phyloP scores from a whole-genome alignment of 257 asterid species.

The Primulina huaijiensis region DNA sequence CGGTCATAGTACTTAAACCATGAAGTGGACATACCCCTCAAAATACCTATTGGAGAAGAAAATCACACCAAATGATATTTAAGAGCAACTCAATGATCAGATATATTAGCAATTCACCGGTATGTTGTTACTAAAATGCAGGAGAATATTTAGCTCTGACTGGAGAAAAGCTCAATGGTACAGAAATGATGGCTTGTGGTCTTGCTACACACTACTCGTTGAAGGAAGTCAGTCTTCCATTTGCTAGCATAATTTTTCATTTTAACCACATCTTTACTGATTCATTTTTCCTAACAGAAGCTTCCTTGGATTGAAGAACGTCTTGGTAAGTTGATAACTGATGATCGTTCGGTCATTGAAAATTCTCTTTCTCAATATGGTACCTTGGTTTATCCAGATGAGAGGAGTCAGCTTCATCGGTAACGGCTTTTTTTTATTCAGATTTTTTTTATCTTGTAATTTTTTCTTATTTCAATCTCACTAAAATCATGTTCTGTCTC shows the following conservation, averaged over 20 bases:
- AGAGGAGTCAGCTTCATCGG: slow-evolving; percentile 63
- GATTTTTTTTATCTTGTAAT: background rate
- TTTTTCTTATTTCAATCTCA: background rate
- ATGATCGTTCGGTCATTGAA: slow-evolving; percentile 78
- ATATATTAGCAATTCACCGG: too few species aligned
- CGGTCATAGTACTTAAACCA: background rate
- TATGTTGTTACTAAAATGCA: slow-evolving; percentile 28
- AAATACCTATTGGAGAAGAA: background rate
- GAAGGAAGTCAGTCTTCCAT: slow-evolving; percentile 58
- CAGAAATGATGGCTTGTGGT: slow-evolving; percentile 90
- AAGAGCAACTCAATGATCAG: background rate
- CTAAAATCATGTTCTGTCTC: slow-evolving; percentile 3
- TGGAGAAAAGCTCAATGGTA: slow-evolving; percentile 82
- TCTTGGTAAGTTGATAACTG: slow-evolving; percentile 79
- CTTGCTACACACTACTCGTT: slow-evolving; percentile 87
- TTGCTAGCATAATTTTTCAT: background rate
- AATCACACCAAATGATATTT: background rate
- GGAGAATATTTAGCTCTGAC: slow-evolving; percentile 97
- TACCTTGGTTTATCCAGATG: slow-evolving; percentile 81
- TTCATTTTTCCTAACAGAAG: slow-evolving; percentile 47
- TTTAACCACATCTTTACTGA: slow-evolving; percentile 13
- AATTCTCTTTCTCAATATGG: slow-evolving; percentile 86
- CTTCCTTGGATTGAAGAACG: slow-evolving; percentile 95
- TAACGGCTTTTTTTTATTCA: slow-evolving; percentile 35
- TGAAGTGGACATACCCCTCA: background rate